Percentiles rank a stretch among this genome's conserved stretches.
Conservation (phyloP, 257 asterid species). For the Plantago ovata region DNA sequence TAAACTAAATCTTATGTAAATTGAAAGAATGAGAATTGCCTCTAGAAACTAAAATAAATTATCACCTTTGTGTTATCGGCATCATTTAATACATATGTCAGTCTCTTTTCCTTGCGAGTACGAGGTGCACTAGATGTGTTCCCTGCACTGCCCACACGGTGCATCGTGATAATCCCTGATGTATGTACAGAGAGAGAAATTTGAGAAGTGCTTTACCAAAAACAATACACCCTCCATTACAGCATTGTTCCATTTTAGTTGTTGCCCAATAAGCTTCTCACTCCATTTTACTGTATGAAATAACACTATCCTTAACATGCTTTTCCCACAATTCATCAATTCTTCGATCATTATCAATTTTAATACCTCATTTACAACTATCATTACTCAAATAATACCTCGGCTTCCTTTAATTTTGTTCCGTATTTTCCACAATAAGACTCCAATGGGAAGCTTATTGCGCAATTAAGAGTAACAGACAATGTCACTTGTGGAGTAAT, state of each 20-base stretch:
- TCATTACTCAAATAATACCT: too few relatives aligned
- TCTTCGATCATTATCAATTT: too few relatives aligned
- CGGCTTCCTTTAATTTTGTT: too few relatives aligned
- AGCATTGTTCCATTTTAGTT: too few relatives aligned
- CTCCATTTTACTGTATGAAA: too few relatives aligned
- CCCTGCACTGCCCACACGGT: slow-evolving; percentile 95
- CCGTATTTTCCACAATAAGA: slow-evolving; percentile 1
- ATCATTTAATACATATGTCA: slow-evolving; percentile 82
- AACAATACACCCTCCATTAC: too few relatives aligned
- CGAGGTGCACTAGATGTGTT: slow-evolving; percentile 70
- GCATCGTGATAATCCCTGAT: slow-evolving; percentile 67
- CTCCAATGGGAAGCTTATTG: background rate
- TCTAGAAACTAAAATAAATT: slow-evolving; percentile 17
- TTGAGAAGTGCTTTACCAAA: too few relatives aligned
- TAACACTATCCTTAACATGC: too few relatives aligned
- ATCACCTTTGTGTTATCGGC: slow-evolving; percentile 82
- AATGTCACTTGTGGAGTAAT: background rate
- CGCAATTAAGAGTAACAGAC: background rate
- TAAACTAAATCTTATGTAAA: too few relatives aligned
- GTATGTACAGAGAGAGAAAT: slow-evolving; percentile 18
- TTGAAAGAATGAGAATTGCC: background rate
- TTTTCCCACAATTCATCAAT: too few relatives aligned
- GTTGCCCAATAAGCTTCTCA: too few relatives aligned
- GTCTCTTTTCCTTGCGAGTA: slow-evolving; percentile 85
- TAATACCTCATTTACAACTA: background rate